Conservation (phyloP, 2,329 filamentous ascomycete species). For the Emergomyces africanus region DNA sequence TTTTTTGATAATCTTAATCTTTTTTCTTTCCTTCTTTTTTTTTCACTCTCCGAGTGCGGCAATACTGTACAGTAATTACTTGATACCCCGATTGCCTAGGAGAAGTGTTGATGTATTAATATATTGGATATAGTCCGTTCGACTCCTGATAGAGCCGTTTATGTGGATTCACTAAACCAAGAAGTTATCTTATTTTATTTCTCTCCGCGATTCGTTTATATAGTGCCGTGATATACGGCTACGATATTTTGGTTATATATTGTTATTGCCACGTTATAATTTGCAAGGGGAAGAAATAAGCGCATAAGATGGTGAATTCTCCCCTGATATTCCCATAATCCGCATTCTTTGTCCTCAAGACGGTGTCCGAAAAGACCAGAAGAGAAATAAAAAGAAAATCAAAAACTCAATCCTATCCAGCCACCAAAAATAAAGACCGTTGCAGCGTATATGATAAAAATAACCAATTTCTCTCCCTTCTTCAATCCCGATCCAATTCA, state of each 20-base stretch:
- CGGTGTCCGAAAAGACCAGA: too few relatives aligned
- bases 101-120: background rate
- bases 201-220: background rate
- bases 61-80: slow-evolving; percentile 4
- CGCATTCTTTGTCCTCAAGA: background rate
- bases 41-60: background rate
- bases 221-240: background rate
- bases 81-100: slow-evolving; percentile 1
- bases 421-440: too few relatives aligned
- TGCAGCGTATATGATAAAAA: too few relatives aligned
- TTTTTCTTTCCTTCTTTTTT: background rate
- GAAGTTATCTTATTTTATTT: too few relatives aligned
- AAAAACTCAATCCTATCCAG: too few relatives aligned
- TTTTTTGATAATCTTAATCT: background rate
- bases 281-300: background rate
- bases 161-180: background rate
- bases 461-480: too few relatives aligned
- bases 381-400: too few relatives aligned
- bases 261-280: background rate
- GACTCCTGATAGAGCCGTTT: background rate
- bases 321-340: background rate
- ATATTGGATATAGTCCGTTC: background rate
- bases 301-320: background rate
- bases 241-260: background rate
- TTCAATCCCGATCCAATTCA: too few relatives aligned